Percentiles rank a stretch among this genome's conserved stretches.
Conservation (phyloP, 257 asterid genomes). For the Mitragyna speciosa region DNA sequence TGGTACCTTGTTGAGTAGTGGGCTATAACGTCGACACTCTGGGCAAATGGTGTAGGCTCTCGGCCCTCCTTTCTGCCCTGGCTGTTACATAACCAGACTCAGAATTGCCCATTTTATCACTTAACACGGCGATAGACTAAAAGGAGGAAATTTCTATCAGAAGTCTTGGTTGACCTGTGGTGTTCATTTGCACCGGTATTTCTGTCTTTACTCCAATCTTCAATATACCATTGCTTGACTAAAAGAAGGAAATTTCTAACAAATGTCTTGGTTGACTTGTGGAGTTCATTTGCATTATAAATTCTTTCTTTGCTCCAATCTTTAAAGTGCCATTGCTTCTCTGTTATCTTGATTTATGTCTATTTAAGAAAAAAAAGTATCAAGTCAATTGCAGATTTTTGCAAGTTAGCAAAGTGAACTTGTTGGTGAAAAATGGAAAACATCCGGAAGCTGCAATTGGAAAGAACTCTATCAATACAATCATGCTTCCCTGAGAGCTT, state of each 20-base stretch:
- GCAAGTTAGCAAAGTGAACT: background rate
- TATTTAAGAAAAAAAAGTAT: background rate
- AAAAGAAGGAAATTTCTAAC: background rate
- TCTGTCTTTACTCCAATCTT: background rate
- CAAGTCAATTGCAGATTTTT: background rate
- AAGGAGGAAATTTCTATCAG: background rate
- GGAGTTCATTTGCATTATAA: background rate
- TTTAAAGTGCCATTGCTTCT: background rate
- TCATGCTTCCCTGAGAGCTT: constrained; percentile 31
- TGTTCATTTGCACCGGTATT: background rate
- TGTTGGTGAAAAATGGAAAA: background rate
- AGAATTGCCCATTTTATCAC: no score
- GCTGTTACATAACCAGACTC: no score
- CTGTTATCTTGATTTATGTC: background rate
- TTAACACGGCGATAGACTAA: background rate
- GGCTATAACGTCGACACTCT: no score
- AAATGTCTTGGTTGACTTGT: constrained; percentile 9
- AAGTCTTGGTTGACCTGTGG: constrained; percentile 8
- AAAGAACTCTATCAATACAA: constrained; percentile 32
- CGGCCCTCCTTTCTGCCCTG: no score
- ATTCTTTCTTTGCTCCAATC: background rate
- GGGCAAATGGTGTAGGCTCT: no score
- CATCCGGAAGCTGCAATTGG: constrained; percentile 17
- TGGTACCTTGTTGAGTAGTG: no score
- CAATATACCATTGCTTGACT: background rate